Percentiles rank a stretch among this genome's conserved stretches.
Evolutionary conservation across 1,284 basidiomycete genomes (phyloP).

Genomic region (Cutaneotrichosporon daszewskae): DNA sequence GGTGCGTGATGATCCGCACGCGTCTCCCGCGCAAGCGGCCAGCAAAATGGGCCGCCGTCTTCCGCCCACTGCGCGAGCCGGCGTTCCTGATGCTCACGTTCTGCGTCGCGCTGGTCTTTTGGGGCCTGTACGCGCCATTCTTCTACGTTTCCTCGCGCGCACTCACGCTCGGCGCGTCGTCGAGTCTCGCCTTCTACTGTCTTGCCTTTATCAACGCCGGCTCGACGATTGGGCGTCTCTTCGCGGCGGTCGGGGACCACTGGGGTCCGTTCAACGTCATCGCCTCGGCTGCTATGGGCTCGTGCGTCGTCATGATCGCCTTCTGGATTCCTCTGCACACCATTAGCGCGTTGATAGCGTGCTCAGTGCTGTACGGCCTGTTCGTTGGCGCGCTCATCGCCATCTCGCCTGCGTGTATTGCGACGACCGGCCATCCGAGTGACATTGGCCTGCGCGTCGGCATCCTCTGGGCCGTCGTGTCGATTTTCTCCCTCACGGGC

Average conservation of each 20-base stretch:
- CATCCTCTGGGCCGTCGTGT: constrained; percentile 21
- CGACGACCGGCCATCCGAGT: constrained; percentile 17
- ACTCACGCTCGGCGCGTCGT: constrained; percentile 23
- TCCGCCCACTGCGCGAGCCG: constrained; percentile 12
- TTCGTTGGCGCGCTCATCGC: constrained; percentile 24
- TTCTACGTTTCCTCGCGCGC: constrained; percentile 35
- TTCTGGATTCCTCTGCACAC: constrained; percentile 23
- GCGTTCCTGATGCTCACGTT: not conserved
- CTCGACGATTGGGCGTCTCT: constrained; percentile 23
- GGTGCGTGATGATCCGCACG: constrained; percentile 15
- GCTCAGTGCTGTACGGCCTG: constrained; percentile 41
- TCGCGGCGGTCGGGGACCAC: constrained; percentile 9
- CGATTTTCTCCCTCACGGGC: constrained; percentile 32
- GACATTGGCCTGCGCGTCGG: constrained; percentile 32
- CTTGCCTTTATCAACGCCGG: constrained; percentile 37
- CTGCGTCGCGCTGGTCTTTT: not conserved
- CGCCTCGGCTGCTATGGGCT: constrained; percentile 13
- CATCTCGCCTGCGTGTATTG: constrained; percentile 25
- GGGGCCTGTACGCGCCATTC: constrained; percentile 17
- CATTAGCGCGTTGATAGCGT: constrained; percentile 29
- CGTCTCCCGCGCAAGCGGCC: constrained; percentile 18
- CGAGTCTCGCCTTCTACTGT: constrained; percentile 25
- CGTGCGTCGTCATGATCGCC: constrained; percentile 15
- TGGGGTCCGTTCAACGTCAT: constrained; percentile 29
- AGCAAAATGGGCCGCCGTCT: constrained; percentile 12